Conservation (phyloP, 192 early-diverging fungal species). For the Pecoramyces ruminantium region DNA sequence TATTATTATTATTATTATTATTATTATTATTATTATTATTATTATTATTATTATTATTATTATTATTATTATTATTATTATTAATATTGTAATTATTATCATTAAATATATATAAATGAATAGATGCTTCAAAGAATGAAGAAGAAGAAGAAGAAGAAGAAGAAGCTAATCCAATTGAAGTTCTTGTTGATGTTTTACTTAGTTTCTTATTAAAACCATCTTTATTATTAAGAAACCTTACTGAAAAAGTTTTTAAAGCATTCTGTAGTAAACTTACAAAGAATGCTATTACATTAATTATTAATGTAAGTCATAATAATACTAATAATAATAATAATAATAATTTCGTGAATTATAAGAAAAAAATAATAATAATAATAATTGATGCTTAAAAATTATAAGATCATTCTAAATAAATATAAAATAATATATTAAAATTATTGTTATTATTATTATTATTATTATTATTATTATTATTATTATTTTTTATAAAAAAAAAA, state of each 20-base stretch:
- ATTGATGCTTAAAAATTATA: too few species aligned
- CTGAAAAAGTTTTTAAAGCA: constrained; percentile 68
- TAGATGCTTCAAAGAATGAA: constrained; percentile 10
- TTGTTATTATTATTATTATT: too few species aligned
- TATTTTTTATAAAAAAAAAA: too few species aligned
- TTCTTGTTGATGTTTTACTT: constrained; percentile 81
- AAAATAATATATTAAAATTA: background rate
- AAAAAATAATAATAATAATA: constrained; percentile 23
- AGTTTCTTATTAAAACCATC: constrained; percentile 75
- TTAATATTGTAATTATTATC: too few species aligned
- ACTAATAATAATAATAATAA: too few species aligned
- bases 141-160: constrained; percentile 37
- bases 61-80: too few species aligned
- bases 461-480: too few species aligned
- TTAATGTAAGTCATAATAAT: constrained; percentile 25
- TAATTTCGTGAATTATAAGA: constrained; percentile 18
- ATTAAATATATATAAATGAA: background rate
- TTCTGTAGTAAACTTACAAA: constrained; percentile 61
- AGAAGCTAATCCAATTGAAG: constrained; percentile 69
- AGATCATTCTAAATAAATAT: constrained; percentile 4
- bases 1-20: too few species aligned
- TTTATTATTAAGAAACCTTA: constrained; percentile 47
- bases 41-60: too few species aligned
- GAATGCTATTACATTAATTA: constrained; percentile 54
- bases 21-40: too few species aligned